Conservation (phyloP, 2,329 filamentous ascomycete species). For the Drechslerella stenobrocha region DNA sequence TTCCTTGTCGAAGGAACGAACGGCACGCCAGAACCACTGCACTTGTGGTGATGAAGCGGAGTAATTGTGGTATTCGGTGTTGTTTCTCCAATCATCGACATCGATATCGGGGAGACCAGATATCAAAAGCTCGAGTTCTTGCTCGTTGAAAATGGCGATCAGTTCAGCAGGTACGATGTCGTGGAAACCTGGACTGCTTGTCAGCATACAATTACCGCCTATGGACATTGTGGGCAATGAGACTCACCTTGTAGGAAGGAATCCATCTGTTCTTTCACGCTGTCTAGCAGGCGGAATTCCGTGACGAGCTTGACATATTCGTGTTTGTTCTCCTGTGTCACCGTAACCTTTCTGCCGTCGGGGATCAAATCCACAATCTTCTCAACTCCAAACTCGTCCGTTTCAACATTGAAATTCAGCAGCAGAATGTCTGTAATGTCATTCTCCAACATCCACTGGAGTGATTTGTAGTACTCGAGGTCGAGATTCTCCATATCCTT, state of each 20-base stretch:
- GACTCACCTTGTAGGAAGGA: slow-evolving; percentile 78
- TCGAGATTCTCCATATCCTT: slow-evolving; percentile 99
- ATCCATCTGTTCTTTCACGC: slow-evolving; percentile 91
- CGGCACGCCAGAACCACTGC: slow-evolving; percentile 99
- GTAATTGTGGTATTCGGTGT: slow-evolving; percentile 98
- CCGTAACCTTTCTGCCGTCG: slow-evolving; percentile 85
- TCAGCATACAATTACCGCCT: slow-evolving; percentile 53
- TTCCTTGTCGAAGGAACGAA: slow-evolving; percentile 97
- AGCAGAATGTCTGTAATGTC: slow-evolving; percentile 98
- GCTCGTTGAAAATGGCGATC: slow-evolving; percentile 97
- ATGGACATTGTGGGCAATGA: background rate
- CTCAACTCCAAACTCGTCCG: slow-evolving; percentile 89
- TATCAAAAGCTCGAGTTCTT: slow-evolving; percentile 93
- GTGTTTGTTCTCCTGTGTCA: slow-evolving; percentile 98
- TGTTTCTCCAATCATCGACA: slow-evolving; percentile 98
- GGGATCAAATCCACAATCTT: slow-evolving; percentile 83
- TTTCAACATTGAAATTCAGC: slow-evolving; percentile 91
- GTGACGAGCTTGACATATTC: slow-evolving; percentile 94
- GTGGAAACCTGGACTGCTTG: slow-evolving; percentile 72
- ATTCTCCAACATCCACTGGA: slow-evolving; percentile 98
- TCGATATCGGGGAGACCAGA: slow-evolving; percentile 97
- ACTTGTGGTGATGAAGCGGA: slow-evolving; percentile 91
- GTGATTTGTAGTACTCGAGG: slow-evolving; percentile 97
- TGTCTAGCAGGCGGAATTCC: slow-evolving; percentile 87
- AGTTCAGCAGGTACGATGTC: slow-evolving; percentile 95